Evolutionary conservation across 768 basidiomycete species (phyloP), one percentile per base, ranked within the genome.

Genomic region (Podaxis carcinomalis): DNA sequence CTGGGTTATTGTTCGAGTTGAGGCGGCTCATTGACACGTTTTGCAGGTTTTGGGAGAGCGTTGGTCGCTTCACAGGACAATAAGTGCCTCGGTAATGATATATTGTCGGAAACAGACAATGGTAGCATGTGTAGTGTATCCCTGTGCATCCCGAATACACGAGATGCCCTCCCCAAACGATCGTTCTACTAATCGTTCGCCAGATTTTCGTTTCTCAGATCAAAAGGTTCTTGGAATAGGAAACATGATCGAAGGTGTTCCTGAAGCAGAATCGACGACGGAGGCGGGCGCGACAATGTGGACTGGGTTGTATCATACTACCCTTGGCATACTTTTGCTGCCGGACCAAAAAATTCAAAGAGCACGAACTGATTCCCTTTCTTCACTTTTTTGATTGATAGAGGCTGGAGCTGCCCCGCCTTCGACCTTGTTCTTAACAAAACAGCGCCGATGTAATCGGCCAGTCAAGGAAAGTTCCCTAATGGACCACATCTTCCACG

Each of bases 401-500:
- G 11, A 16, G 51, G 51, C 51, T 51, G 32, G 51, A 11, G 25
- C 28, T 32, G 32, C 14, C 25, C 3, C 51, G 87, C 40, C 4
- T 19, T 19, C 40, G 14, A 42, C 13, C 40, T 42, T 6, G 19
- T 14, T 19, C 40, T 13, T 7, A 40, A 5, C 39, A n/a, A 40
- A 19, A 42, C 5, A 5, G 5, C 0, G 16, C 6, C 5, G 2
- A 42, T 42, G 40, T 66, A 88, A 88, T 68, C 82, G 87, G 2
- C 86, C 88, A 21, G 84, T 80, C 27, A 67, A 67, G 27, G 27
- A 28, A 28, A 1, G 27, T 59, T 74, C 72, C 56, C 69, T 74
- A 66, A 51, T 82, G 72, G 73, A 70, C 67, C 59, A 69, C 80
- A 78, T 84, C 73, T 86, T 86, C 76, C 62, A 79, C 70, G 63